A percentile compares a stretch with the other conserved stretches of the same genome.
These are phyloP conservation scores for Ajuga chamaepitys DNA, from an alignment of 257 asterid species.

Conservation along the genomic window DNA sequence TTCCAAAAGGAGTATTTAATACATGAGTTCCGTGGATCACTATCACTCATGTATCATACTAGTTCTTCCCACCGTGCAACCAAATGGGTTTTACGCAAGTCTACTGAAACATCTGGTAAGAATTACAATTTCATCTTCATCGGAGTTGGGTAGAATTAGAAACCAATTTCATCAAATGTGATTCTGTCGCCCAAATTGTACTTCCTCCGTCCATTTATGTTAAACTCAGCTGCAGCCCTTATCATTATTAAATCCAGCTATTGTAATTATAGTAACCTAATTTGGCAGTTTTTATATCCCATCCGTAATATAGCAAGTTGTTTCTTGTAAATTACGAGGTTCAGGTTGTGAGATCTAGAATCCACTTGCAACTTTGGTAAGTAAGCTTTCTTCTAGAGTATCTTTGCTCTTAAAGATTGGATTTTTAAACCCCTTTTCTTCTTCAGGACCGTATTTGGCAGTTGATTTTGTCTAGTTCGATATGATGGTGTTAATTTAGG, in stretches of 20 bases:
- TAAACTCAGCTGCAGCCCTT: not conserved
- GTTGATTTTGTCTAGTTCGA: conserved; percentile 1
- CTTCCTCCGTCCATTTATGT: not conserved
- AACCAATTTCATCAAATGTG: not conserved
- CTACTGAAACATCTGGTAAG: not conserved
- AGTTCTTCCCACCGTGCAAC: no score
- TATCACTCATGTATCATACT: no score
- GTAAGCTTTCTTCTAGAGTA: conserved; percentile 1
- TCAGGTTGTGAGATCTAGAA: conserved; percentile 25
- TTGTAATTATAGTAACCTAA: not conserved
- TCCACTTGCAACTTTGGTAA: conserved; percentile 21
- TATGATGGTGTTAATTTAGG: not conserved
- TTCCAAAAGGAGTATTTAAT: no score
- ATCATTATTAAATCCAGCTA: not conserved
- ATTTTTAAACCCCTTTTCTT: not conserved
- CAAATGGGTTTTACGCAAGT: not conserved
- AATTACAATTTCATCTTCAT: no score
- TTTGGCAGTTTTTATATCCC: not conserved
- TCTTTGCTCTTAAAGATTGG: conserved; percentile 13
- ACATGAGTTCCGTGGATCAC: no score
- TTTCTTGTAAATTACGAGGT: not conserved
- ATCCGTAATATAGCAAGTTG: not conserved
- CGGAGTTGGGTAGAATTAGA: no score
- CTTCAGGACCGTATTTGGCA: not conserved
- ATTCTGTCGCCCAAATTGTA: not conserved